Evolutionary conservation across 2,329 filamentous ascomycete species (phyloP), one percentile per base, ranked within the genome.

Genomic region (Anisogramma anomala): DNA sequence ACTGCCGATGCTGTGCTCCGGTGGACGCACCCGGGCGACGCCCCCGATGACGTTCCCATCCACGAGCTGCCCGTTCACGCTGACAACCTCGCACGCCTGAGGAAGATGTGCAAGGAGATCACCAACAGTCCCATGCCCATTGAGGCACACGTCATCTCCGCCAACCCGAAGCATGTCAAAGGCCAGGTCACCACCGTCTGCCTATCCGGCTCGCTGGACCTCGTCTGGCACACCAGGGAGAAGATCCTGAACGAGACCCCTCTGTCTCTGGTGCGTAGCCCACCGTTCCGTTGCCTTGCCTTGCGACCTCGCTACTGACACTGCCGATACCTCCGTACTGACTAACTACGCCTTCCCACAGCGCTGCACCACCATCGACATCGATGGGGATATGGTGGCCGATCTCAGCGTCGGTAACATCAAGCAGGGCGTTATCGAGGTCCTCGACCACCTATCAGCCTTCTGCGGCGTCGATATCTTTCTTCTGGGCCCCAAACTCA

Each of bases 391-490:
- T 53, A 74, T 95, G 51, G 85, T 96, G 56, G 83, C 88, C 58
- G 87, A 94, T 54, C 58, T 72, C 33, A 66, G 64, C 41, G 70
- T 71, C 50, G 77, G 79, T 38, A 77, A 80, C 33, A 71, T 94
- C 46, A 79, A 85, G 57, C 72, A 79, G 48, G 74, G 77, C 35
- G 84, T 95, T 20, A 76, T 88, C 38, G 79, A 86, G 48, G 85
- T 89, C 53, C 74, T 98, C 52, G 86, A 96, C 61, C 79, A 82
- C 48, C 82, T 94, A 55, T 84, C 91, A 9, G 75, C 71, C 50
- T 93, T 83, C 56, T 95, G 88, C 47, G 91, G 91, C 38, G 89
- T 94, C 40, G 91, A 98, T 61, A 93, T 98, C 52, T 98, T 98
- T 62, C 70, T 98, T 36, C 75, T 98, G 37, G 88, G 87, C 43